Conservation (phyloP, 176 grass and related monocot species). For the Eremochloa ophiuroides region DNA sequence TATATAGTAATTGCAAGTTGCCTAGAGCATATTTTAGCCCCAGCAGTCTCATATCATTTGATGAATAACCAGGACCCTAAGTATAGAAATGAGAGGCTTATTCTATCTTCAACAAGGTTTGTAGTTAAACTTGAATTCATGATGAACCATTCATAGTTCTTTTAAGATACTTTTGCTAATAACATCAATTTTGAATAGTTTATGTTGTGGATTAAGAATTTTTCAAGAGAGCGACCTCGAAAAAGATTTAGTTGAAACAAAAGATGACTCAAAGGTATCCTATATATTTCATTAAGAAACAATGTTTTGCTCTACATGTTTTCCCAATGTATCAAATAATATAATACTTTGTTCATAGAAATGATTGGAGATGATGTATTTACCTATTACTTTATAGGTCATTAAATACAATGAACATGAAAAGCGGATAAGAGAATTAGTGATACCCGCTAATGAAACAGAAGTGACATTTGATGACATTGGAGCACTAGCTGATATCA, state of each 20-base stretch:
- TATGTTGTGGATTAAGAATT: constrained; percentile 71
- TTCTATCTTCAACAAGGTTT: constrained; percentile 82
- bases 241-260: constrained; percentile 61
- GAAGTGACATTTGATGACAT: constrained; percentile 84
- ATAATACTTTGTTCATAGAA: not conserved
- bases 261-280: constrained; percentile 46
- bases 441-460: constrained; percentile 71
- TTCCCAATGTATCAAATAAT: not conserved
- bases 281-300: constrained; percentile 5
- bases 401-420: constrained; percentile 71
- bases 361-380: not conserved
- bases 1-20: constrained; percentile 33
- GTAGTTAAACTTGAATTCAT: not conserved
- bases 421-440: constrained; percentile 58
- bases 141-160: constrained; percentile 11
- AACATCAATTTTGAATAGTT: constrained; percentile 39
- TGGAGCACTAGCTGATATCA: constrained; percentile 56
- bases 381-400: constrained; percentile 30
- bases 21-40: constrained; percentile 65
- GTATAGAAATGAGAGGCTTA: constrained; percentile 78
- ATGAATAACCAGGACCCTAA: constrained; percentile 70
- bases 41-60: constrained; percentile 78
- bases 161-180: constrained; percentile 3
- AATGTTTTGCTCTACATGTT: not conserved
- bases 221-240: constrained; percentile 71